A percentile compares a stretch with the other conserved stretches of the same genome.
Conservation (phyloP, 768 basidiomycete genomes). For the Floccularia luteovirens region DNA sequence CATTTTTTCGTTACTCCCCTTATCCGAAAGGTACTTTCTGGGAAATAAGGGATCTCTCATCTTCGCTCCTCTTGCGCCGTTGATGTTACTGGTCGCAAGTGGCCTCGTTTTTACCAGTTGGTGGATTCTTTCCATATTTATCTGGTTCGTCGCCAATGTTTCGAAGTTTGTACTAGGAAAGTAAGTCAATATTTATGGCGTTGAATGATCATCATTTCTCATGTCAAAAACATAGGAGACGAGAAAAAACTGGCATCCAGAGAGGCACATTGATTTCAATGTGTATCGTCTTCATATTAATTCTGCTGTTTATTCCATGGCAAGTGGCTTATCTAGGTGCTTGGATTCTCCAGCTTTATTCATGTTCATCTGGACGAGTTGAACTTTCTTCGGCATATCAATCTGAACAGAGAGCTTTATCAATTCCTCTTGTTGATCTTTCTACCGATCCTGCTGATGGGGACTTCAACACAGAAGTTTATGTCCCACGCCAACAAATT, state of each 20-base stretch:
- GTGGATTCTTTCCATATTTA: slow-evolving; percentile 39
- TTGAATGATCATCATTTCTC: background rate
- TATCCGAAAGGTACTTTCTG: slow-evolving; percentile 46
- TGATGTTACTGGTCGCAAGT: slow-evolving; percentile 50
- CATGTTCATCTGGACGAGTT: slow-evolving; percentile 51
- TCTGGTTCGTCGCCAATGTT: slow-evolving; percentile 36
- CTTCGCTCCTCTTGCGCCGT: slow-evolving; percentile 45
- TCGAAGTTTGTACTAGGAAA: slow-evolving; percentile 21
- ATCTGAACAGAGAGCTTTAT: slow-evolving; percentile 1
- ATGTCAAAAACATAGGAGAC: slow-evolving; percentile 13
- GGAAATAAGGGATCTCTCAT: slow-evolving; percentile 47
- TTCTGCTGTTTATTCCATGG: slow-evolving; percentile 79
- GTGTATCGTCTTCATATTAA: slow-evolving; percentile 49
- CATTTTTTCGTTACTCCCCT: slow-evolving; percentile 44
- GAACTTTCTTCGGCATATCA: slow-evolving; percentile 14
- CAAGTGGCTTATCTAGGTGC: slow-evolving; percentile 86
- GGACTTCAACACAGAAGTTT: background rate
- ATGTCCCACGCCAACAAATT: slow-evolving; percentile 1
- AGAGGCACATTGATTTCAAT: slow-evolving; percentile 52
- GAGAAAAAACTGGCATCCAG: slow-evolving; percentile 28
- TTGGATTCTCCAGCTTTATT: slow-evolving; percentile 72
- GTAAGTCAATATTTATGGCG: slow-evolving; percentile 17
- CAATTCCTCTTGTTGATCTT: slow-evolving; percentile 13
- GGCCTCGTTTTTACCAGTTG: slow-evolving; percentile 61
- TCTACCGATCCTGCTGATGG: slow-evolving; percentile 1